phyloP scores from a whole-genome alignment of 345 rosid genomes.

The Gossypium herbaceum region DNA sequence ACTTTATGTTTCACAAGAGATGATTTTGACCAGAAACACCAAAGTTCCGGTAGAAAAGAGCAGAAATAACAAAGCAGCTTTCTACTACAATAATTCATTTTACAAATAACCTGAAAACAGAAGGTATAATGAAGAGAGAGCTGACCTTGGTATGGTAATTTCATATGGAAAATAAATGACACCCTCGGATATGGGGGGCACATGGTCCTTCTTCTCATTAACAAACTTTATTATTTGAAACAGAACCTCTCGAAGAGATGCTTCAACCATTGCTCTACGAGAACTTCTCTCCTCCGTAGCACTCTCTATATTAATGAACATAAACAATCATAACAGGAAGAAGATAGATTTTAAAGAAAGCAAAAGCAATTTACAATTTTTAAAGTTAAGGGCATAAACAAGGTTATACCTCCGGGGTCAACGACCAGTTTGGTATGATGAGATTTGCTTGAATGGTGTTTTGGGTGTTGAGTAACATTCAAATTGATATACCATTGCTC shows the following conservation, averaged over 20 bases:
- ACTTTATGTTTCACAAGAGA: not conserved
- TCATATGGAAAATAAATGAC: constrained; percentile 79
- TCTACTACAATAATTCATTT: not conserved
- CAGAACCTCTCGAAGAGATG: constrained; percentile 71
- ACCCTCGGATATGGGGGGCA: constrained; percentile 79
- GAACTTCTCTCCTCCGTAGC: constrained; percentile 54
- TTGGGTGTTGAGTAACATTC: constrained; percentile 69
- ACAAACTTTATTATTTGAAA: constrained; percentile 91
- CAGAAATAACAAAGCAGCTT: not conserved
- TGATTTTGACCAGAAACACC: not conserved
- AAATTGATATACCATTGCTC: constrained; percentile 91
- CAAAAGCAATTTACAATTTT: not conserved
- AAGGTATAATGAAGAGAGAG: constrained; percentile 13
- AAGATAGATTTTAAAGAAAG: not conserved
- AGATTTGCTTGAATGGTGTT: constrained; percentile 49
- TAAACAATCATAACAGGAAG: not conserved
- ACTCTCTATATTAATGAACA: constrained; percentile 36
- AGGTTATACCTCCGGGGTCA: constrained; percentile 61
- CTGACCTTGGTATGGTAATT: constrained; percentile 81
- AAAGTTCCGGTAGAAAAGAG: not conserved
- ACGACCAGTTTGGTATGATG: constrained; percentile 55
- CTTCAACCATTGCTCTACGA: constrained; percentile 72
- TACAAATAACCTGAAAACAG: not conserved
- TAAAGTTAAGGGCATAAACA: not conserved
- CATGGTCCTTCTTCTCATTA: constrained; percentile 92